Conservation (phyloP, 208 protist species). For the Trichomonas gallinae region DNA sequence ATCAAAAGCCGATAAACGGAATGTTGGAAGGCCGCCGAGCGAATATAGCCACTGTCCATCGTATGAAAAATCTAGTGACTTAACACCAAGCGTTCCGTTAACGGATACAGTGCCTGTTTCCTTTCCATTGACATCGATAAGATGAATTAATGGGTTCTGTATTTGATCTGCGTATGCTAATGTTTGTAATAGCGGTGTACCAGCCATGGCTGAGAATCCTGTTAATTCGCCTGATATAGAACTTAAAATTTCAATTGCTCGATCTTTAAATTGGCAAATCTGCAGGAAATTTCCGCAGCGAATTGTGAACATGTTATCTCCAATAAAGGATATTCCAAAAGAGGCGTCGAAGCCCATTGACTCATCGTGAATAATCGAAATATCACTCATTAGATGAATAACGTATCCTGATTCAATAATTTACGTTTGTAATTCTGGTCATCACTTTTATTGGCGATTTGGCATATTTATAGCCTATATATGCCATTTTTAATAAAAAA, state of each 20-base stretch:
- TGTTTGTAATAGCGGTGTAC: background rate
- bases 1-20: constrained; percentile 13
- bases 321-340: background rate
- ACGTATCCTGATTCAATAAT: background rate
- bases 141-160: background rate
- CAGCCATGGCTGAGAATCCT: background rate
- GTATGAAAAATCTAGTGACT: background rate
- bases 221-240: background rate
- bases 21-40: background rate
- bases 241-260: background rate
- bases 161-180: background rate
- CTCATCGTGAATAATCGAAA: background rate
- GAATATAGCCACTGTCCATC: background rate
- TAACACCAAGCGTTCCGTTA: background rate
- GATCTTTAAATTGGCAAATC: background rate
- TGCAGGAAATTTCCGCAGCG: background rate
- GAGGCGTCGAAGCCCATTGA: background rate
- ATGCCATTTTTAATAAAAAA: no score
- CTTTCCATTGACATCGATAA: background rate
- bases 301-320: background rate
- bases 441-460: no score
- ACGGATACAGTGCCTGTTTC: background rate
- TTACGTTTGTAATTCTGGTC: background rate
- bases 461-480: no score
- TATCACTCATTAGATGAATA: background rate